phyloP scores from a whole-genome alignment of 208 protist genomes.

The Naegleria fowleri region DNA sequence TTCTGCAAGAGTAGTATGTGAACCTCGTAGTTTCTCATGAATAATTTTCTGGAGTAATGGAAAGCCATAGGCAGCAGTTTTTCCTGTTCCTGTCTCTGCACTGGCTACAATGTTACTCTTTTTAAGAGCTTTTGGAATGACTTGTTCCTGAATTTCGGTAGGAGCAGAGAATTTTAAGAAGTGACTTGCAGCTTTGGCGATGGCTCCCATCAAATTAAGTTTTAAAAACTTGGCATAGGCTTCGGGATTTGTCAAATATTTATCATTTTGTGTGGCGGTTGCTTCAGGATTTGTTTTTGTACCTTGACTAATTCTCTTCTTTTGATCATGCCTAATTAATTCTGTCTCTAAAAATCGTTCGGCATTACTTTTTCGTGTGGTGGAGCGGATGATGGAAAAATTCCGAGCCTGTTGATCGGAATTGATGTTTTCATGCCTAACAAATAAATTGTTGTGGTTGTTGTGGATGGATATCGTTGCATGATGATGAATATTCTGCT shows the following conservation, averaged over 20 bases:
- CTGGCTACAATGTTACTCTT: background rate
- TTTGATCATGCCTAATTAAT: background rate
- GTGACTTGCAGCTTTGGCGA: background rate
- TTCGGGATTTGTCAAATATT: background rate
- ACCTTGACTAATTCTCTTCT: background rate
- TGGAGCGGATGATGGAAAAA: background rate
- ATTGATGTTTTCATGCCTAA: too few relatives aligned
- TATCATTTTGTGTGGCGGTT: background rate
- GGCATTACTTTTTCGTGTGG: background rate
- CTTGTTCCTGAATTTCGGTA: slow-evolving; percentile 14
- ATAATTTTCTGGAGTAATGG: background rate
- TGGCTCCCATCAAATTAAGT: background rate
- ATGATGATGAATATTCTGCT: too few relatives aligned
- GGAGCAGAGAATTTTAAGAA: background rate
- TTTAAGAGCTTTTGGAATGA: background rate
- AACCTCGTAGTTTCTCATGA: background rate
- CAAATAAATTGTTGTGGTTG: too few relatives aligned
- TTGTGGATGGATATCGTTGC: too few relatives aligned
- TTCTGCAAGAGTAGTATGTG: background rate
- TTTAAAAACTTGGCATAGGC: background rate
- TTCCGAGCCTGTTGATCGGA: background rate
- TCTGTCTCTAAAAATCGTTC: background rate
- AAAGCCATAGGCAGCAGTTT: slow-evolving; percentile 6
- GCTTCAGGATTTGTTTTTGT: background rate
- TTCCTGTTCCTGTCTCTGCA: slow-evolving; percentile 28